Conservation (phyloP, 495 filamentous ascomycete genomes). For the Cudoniella acicularis region DNA sequence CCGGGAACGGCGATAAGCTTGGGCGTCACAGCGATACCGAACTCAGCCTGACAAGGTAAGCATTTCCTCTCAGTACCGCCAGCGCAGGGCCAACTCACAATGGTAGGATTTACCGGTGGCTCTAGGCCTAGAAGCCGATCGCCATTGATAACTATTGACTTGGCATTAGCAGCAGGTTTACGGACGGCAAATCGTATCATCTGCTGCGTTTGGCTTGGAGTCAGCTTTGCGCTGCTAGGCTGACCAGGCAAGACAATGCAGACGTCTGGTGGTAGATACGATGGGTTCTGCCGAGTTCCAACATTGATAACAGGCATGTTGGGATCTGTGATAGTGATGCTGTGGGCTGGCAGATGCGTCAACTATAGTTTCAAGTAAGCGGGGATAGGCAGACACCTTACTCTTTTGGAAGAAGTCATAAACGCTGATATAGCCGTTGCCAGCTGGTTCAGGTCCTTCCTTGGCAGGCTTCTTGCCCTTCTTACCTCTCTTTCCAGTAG, state of each 20-base stretch:
- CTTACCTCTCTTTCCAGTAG: not conserved
- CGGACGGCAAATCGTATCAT: not conserved
- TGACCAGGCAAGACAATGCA: conserved; percentile 64
- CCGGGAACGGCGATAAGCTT: not conserved
- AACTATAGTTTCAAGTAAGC: not conserved
- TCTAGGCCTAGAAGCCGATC: not conserved
- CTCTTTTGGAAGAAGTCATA: not conserved
- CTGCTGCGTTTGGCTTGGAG: conserved; percentile 1
- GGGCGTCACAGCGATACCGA: not conserved
- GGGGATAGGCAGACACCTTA: not conserved
- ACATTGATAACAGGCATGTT: conserved; percentile 65
- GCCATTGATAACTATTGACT: not conserved
- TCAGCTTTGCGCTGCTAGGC: conserved; percentile 9
- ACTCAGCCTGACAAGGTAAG: not conserved
- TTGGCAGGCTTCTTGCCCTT: not conserved
- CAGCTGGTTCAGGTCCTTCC: not conserved
- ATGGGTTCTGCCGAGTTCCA: conserved; percentile 51
- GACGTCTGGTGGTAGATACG: conserved; percentile 62
- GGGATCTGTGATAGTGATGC: not conserved
- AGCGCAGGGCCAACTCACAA: not conserved
- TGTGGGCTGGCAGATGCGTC: not conserved
- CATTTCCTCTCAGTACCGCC: not conserved
- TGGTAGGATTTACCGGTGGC: not conserved
- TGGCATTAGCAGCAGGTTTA: not conserved
- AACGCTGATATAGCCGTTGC: not conserved